Conservation (phyloP, 768 basidiomycete species). For the Phaeolepiota aurea region DNA sequence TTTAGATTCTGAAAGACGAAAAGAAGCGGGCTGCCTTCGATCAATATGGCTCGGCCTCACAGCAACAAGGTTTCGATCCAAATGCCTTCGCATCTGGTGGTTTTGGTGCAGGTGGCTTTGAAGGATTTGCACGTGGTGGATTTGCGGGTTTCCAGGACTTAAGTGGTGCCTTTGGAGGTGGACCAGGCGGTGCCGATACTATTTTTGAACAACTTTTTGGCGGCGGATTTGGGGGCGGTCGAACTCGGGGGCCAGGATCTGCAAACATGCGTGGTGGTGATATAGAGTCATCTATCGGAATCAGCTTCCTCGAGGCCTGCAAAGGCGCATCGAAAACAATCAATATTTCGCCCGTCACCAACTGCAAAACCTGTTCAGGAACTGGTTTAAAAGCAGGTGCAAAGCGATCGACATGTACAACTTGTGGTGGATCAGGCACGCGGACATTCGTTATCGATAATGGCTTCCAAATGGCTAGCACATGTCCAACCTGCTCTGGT, state of each 20-base stretch:
- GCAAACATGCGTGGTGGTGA: slow-evolving; percentile 62
- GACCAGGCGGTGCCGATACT: slow-evolving; percentile 43
- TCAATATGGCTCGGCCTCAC: slow-evolving; percentile 86
- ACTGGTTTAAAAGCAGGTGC: slow-evolving; percentile 82
- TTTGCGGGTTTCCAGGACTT: slow-evolving; percentile 54
- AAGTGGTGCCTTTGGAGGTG: slow-evolving; percentile 44
- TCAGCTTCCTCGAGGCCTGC: slow-evolving; percentile 93
- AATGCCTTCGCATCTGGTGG: slow-evolving; percentile 57
- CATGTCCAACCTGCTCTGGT: slow-evolving; percentile 78
- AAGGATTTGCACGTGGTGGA: slow-evolving; percentile 16
- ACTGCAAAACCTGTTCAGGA: slow-evolving; percentile 81
- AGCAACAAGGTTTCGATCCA: slow-evolving; percentile 91
- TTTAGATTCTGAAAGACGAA: slow-evolving; percentile 86
- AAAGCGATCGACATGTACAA: slow-evolving; percentile 67
- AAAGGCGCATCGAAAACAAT: slow-evolving; percentile 76
- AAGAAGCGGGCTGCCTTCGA: slow-evolving; percentile 89
- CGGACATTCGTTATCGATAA: slow-evolving; percentile 84
- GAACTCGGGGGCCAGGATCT: slow-evolving; percentile 32
- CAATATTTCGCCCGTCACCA: slow-evolving; percentile 69
- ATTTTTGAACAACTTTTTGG: slow-evolving; percentile 87
- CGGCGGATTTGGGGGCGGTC: slow-evolving; percentile 42
- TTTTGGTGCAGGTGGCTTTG: slow-evolving; percentile 38
- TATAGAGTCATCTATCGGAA: slow-evolving; percentile 64
- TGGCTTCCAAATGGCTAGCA: slow-evolving; percentile 96
- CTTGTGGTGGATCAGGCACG: slow-evolving; percentile 83